Base-by-base conservation (phyloP, 495 filamentous ascomycete species). In the Hypoxylon cercidicola region DNA sequence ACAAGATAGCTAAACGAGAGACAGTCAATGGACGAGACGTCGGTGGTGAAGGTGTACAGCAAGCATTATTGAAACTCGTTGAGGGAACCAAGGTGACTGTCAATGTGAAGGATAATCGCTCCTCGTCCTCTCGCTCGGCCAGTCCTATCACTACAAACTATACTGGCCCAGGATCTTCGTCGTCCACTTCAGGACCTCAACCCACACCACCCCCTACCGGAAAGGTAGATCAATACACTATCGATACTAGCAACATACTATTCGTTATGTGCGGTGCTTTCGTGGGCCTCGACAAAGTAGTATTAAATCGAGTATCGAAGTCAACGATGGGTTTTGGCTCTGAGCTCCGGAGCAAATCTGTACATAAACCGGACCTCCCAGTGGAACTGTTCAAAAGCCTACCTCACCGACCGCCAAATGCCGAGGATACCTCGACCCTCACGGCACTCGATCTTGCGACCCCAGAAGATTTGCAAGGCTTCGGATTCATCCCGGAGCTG, bases 201-300 rank as follows among this genome's bases (percentile, higher is more conserved):
- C 64, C 71, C 9, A 68, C 62, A 19, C 64, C 52, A 45, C 81
- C 68, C 71, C 78, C 65, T 1, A 71, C 82, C 5, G 78, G 80
- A 1, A 97, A 96, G 74, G 86, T 88, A 8, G 95, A 98, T 71
- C 85, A 90, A 12, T 97, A 90, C 78, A 96, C 90, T 52, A 87
- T 99, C 41, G 90, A 93, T 64, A 99, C 95, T 0, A 91, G 93
- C 58, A 97, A 97, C 65, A 99, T 99, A 55, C 84, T 99, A 15
- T 99, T 99, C 74, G 90, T 99, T 45, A 97, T 93, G 75, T 93
- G 93, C 12, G 95, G 95, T 13, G 95, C 95, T 9, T 99, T 99
- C 70, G 90, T 94, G 21, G 95, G 95, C 8, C 84, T 99, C 10
- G 89, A 97, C 68, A 97, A 97, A 71, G 83, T 90, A 21, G 87